A percentile compares a stretch with the other conserved stretches of the same genome.
Conservation (phyloP, 495 filamentous ascomycete species). For the Acidiella bohemica region DNA sequence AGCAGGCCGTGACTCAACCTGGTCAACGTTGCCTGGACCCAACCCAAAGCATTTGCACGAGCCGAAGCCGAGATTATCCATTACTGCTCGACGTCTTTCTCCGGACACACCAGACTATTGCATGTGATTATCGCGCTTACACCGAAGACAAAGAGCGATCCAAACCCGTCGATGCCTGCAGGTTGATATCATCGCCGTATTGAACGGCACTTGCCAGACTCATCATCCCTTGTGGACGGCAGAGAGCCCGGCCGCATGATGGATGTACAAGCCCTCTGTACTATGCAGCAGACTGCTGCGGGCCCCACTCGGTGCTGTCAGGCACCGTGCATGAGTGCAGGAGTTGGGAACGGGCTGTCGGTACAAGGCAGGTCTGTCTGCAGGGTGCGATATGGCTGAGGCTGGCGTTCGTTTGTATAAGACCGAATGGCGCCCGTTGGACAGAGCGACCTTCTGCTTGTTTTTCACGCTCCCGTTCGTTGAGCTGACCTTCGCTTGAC, state of each 20-base stretch:
- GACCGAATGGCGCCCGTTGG: neutral
- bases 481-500: slow-evolving; percentile 8
- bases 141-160: neutral
- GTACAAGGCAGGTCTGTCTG: slow-evolving; percentile 1
- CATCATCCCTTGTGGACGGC: slow-evolving; percentile 1
- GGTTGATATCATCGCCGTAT: neutral
- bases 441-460: neutral
- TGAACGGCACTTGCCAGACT: neutral
- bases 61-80: neutral
- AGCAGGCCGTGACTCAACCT: slow-evolving; percentile 4
- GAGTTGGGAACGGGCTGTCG: neutral
- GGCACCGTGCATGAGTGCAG: slow-evolving; percentile 7
- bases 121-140: neutral
- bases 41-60: neutral
- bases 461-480: slow-evolving; percentile 7
- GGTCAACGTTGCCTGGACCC: neutral
- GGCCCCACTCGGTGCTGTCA: slow-evolving; percentile 7
- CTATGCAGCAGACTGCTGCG: neutral
- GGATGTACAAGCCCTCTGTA: neutral
- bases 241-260: neutral
- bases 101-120: neutral
- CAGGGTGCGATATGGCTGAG: neutral
- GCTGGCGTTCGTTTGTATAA: slow-evolving; percentile 1
- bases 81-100: no score
- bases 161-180: neutral